phyloP scores from a whole-genome alignment of 495 filamentous ascomycete genomes.

The Aspergillus wentii region DNA sequence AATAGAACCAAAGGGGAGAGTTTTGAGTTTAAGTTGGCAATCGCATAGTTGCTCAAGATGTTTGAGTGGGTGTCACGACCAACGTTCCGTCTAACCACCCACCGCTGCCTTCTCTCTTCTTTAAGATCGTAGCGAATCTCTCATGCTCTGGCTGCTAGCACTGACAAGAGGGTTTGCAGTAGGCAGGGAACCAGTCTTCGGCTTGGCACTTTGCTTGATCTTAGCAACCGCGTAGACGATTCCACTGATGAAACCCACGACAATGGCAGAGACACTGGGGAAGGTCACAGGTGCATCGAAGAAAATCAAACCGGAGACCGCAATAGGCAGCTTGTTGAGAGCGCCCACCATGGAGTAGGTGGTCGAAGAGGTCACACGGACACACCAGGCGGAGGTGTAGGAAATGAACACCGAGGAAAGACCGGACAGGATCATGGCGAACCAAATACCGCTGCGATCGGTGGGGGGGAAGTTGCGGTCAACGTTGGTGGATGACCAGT shows the following conservation, averaged over 20 bases:
- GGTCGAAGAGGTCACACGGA: slow-evolving; percentile 91
- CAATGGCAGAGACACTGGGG: slow-evolving; percentile 82
- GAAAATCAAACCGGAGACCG: slow-evolving; percentile 85
- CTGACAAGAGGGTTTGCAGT: slow-evolving; percentile 67
- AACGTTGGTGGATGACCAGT: slow-evolving; percentile 88
- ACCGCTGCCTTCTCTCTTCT: too few species aligned
- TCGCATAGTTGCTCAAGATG: too few species aligned
- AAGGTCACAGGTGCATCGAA: slow-evolving; percentile 95
- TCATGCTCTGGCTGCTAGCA: slow-evolving; percentile 87
- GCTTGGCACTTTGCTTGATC: slow-evolving; percentile 71
- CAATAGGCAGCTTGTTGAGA: slow-evolving; percentile 95
- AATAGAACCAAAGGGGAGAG: too few species aligned
- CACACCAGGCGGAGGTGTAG: slow-evolving; percentile 97
- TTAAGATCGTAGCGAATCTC: slow-evolving; percentile 68
- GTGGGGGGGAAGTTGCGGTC: slow-evolving; percentile 79
- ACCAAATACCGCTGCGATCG: slow-evolving; percentile 65
- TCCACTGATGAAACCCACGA: slow-evolving; percentile 84
- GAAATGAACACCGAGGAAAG: slow-evolving; percentile 96
- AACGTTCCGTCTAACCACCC: too few species aligned
- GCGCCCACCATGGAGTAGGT: slow-evolving; percentile 98
- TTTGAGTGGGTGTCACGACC: too few species aligned
- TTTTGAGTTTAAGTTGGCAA: too few species aligned
- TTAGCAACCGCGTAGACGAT: slow-evolving; percentile 92
- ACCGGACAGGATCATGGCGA: slow-evolving; percentile 92
- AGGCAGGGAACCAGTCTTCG: slow-evolving; percentile 58